Conservation (phyloP, 768 basidiomycete species). For the Kwoniella heveanensis region DNA sequence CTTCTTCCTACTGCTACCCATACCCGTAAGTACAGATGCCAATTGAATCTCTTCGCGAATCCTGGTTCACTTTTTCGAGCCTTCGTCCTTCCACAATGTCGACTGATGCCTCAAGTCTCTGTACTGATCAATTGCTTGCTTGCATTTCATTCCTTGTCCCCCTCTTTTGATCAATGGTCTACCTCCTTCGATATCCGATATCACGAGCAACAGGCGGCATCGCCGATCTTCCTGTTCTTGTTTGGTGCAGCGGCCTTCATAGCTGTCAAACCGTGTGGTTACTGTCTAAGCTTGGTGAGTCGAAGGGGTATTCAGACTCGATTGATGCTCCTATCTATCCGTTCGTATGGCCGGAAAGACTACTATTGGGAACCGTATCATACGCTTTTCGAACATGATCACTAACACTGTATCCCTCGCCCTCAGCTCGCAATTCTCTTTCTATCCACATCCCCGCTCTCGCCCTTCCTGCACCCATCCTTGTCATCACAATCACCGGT, state of each 20-base stretch:
- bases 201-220: conserved; percentile 33
- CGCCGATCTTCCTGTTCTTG: conserved; percentile 31
- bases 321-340: no score
- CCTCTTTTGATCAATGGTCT: no score
- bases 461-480: conserved; percentile 15
- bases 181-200: neutral
- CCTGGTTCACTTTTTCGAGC: no score
- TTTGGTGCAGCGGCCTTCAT: conserved; percentile 27
- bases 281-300: conserved; percentile 37
- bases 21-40: conserved; percentile 25
- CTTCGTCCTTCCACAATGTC: no score
- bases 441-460: conserved; percentile 14
- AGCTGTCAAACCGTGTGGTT: conserved; percentile 31
- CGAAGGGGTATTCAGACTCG: no score
- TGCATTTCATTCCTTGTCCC: no score
- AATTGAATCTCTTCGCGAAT: no score
- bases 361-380: no score
- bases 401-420: neutral
- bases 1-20: conserved; percentile 29
- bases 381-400: neutral
- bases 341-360: no score
- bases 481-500: conserved; percentile 9
- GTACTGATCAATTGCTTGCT: no score
- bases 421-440: conserved; percentile 24
- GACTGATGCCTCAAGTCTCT: no score